Base-by-base conservation (phyloP, 2,329 filamentous ascomycete genomes). In the Trichoderma arundinaceum region DNA sequence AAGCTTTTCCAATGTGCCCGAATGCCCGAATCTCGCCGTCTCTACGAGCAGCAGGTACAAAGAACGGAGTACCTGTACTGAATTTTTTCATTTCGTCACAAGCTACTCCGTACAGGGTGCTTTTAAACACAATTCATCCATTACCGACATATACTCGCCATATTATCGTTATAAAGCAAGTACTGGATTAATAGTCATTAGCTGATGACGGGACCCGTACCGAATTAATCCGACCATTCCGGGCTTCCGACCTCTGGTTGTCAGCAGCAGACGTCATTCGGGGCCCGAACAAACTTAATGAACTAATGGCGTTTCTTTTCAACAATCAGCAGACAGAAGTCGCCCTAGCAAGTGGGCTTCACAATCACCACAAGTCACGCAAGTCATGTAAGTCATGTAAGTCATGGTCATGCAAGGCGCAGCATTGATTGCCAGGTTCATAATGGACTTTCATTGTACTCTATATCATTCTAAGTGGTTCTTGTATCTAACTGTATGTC, bases 381-480 rank as follows among this genome's bases (percentile, higher is more conserved):
- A 38, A 38, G 17, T 7, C 4, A 17, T 46, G 13, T 19, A 9
- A 39, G 33, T 22, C 17, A 39, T 44, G 35, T 28, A 49, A 60
- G 41, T 49, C 8, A 6, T 13, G 7, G 41, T 49, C 8, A 6
- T 13, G 7, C 9, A 15, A 51, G 33, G n/a, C 33, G n/a, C 17
- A 17, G 7, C 13, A 13, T 17, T 49, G 19, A 33, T 60, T 51
- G 57, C 33, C 46, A 32, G 19, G 19, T 32, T 60, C 57, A 51
- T 60, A 33, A 60, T 51, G 57, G 57, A 51, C 57, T 51, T 60
- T 38, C 33, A 44, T 57, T 53, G 28, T 48, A 19, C 58, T 62
- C 35, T n/a, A 32, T 43, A 54, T 65, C 54, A 65, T 65, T 60
- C 56, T 60, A 59, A 39, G 13, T 22, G 39, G n/a, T 46, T n/a